Evolutionary conservation across 257 asterid species (phyloP), one percentile per base, ranked within the genome.

Genomic region (Jaltomata sinuosa): DNA sequence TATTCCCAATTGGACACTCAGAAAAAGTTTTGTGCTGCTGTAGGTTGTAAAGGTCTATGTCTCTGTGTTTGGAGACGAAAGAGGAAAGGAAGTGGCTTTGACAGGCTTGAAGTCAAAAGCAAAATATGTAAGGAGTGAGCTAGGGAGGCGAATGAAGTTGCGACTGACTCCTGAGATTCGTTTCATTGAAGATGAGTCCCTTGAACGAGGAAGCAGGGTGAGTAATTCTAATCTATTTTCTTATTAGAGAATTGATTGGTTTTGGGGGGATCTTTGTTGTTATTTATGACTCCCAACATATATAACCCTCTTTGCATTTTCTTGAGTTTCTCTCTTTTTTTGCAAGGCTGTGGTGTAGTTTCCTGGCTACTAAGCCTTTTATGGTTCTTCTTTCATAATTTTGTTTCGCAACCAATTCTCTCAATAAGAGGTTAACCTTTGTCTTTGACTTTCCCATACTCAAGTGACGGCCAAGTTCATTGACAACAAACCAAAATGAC

Each of bases 151-250:
- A 71, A 92, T 97, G 98, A 95, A 92, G 93, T 87, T 97, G 91
- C 93, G 99, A 83, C 91, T 95, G 87, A 97, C 99, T 47, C 99
- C 99, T 29, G 98, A 97, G 90, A 85, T 97, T 79, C 96, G 98
- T 31, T 97, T 97, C 89, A 86, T 97, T 32, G 99, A 97, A 90
- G 99, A 97, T 10, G 98, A 95, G 86, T 90, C 99, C 88, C 78
- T 90, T 80, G 99, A 95, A 89, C 92, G 98, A 76, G 99, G 99
- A 90, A 97, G 99, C 97, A 90, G 99, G 95, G 99, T 97, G 2
- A 93, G 98, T 69, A 84, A 16, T 80, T 25, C 11, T 53, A 21
- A 21, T 77, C 50, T 31, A 64, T 81, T 84, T 54, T 79, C 50
- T 84, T 59, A 12, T 22, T 38, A 53, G 11, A 59, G 25, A 36